Evolutionary conservation across 2,329 filamentous ascomycete genomes (phyloP).

Genomic region (Lecanicillium sp.): DNA sequence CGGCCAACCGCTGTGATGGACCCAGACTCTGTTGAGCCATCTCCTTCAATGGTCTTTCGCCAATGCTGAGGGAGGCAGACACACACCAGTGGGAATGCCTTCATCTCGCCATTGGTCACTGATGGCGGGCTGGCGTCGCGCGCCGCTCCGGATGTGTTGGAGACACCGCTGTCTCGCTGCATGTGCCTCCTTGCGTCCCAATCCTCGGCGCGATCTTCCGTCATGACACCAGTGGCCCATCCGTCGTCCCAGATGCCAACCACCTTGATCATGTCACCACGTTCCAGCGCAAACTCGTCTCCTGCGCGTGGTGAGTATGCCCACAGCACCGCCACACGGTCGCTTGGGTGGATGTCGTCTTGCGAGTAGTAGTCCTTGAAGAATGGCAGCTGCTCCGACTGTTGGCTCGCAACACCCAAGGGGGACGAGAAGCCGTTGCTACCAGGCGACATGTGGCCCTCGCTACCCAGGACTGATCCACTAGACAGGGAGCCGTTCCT

Average conservation of each 20-base stretch:
- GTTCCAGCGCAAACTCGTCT: conserved; percentile 88
- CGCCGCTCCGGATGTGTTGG: conserved; percentile 60
- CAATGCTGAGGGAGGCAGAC: conserved; percentile 94
- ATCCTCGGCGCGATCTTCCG: conserved; percentile 78
- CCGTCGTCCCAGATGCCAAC: conserved; percentile 99
- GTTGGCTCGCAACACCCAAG: conserved; percentile 73
- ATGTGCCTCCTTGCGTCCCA: conserved; percentile 71
- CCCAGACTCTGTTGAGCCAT: conserved; percentile 60
- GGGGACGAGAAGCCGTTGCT: conserved; percentile 77
- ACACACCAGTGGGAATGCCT: conserved; percentile 94
- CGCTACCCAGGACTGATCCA: conserved; percentile 63
- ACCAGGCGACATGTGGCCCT: conserved; percentile 65
- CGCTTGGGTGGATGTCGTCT: conserved; percentile 88
- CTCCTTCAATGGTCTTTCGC: conserved; percentile 92
- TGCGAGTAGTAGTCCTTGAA: conserved; percentile 99
- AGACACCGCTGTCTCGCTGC: conserved; percentile 90
- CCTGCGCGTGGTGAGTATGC: conserved; percentile 90
- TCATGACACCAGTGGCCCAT: conserved; percentile 88
- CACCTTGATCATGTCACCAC: conserved; percentile 96
- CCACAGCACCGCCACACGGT: conserved; percentile 88
- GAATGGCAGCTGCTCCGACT: conserved; percentile 90
- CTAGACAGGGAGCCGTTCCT: conserved; percentile 87
- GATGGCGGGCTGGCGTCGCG: conserved; percentile 55
- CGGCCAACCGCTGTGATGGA: conserved; percentile 28
- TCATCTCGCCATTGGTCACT: conserved; percentile 69